Percentiles rank a stretch among this genome's conserved stretches.
phyloP scores from a whole-genome alignment of 345 rosid genomes.

The Populus pruinosa region DNA sequence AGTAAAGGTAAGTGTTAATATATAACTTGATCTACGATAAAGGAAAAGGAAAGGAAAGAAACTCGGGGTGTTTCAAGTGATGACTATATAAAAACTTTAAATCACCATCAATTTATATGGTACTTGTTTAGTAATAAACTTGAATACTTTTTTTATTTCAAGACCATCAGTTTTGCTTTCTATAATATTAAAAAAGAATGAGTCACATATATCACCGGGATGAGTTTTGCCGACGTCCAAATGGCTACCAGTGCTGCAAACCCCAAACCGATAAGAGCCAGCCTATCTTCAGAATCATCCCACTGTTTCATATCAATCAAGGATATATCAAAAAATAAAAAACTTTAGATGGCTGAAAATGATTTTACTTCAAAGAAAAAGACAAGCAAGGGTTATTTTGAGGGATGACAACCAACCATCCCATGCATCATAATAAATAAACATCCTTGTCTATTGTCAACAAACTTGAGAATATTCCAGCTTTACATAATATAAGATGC shows the following conservation, averaged over 20 bases:
- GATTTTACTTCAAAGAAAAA: too few species aligned
- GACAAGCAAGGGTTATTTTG: background rate
- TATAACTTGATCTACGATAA: background rate
- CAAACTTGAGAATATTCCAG: background rate
- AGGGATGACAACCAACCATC: background rate
- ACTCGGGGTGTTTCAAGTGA: background rate
- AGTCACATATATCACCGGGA: conserved; percentile 42
- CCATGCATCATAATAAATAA: background rate
- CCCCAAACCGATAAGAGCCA: conserved; percentile 70
- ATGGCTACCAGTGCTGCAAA: conserved; percentile 64
- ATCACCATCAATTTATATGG: background rate
- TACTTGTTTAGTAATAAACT: background rate
- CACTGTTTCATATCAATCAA: conserved; percentile 46
- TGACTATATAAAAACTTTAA: background rate
- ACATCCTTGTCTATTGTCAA: background rate
- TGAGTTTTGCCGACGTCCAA: conserved; percentile 72
- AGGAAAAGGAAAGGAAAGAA: background rate
- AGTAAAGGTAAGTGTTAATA: background rate
- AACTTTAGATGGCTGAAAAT: background rate
- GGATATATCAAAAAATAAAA: background rate
- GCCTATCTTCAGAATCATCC: conserved; percentile 73
- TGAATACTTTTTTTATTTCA: background rate
- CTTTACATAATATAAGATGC: background rate
- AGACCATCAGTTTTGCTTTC: background rate
- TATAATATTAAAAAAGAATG: conserved; percentile 5